Percentiles rank a stretch among this genome's conserved stretches.
phyloP scores from a whole-genome alignment of 345 rosid species.

The Viola odorata region DNA sequence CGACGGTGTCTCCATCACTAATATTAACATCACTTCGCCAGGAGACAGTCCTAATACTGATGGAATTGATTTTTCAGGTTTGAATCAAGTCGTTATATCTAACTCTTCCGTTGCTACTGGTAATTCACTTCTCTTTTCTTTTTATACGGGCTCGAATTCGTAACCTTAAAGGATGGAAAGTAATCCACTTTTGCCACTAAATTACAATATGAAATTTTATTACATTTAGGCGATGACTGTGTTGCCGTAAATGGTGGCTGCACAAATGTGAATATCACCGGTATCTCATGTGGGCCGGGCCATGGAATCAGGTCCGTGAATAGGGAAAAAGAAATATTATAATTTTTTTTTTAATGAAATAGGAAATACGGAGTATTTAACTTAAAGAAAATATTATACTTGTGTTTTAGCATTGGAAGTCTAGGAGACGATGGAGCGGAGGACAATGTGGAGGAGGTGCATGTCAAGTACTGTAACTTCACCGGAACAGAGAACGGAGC shows the following conservation, averaged over 20 bases:
- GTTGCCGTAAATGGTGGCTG: conserved; percentile 10
- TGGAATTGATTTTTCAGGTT: conserved; percentile 21
- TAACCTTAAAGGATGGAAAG: background rate
- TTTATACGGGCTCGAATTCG: background rate
- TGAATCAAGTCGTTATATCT: conserved; percentile 11
- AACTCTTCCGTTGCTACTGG: conserved; percentile 25
- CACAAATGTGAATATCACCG: background rate
- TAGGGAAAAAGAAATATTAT: no score
- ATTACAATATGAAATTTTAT: background rate
- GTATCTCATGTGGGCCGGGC: conserved; percentile 13
- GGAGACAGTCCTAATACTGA: conserved; percentile 37
- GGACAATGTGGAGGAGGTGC: conserved; percentile 34
- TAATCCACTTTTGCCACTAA: no score
- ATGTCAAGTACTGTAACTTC: conserved; percentile 36
- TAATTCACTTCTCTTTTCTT: background rate
- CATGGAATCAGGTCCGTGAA: conserved; percentile 12
- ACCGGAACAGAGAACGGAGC: conserved; percentile 36
- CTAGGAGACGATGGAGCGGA: conserved; percentile 29
- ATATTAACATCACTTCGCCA: conserved; percentile 26
- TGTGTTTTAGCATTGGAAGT: conserved; percentile 45
- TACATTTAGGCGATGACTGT: conserved; percentile 6
- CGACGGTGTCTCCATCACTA: conserved; percentile 7
- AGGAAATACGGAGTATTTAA: no score
- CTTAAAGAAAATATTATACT: no score
- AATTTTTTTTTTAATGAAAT: background rate